These are phyloP conservation scores for Sclerotinia sclerotiorum DNA, from an alignment of 2,329 filamentous ascomycete species.

Conservation along the genomic window DNA sequence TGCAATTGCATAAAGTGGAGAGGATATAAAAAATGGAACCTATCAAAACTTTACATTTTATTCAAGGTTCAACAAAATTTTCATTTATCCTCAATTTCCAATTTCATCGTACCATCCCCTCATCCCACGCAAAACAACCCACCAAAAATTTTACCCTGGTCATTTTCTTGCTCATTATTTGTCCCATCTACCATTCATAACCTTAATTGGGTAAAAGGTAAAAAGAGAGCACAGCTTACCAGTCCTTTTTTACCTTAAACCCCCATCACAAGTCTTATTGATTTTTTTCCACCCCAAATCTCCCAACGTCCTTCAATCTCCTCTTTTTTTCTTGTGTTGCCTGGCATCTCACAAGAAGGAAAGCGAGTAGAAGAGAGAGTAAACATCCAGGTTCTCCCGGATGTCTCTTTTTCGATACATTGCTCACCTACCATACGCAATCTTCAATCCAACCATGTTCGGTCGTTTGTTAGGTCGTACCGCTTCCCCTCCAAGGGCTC, in stretches of 20 bases:
- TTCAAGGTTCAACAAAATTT: neutral
- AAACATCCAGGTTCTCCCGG: slow-evolving; percentile 23
- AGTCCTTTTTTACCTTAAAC: neutral
- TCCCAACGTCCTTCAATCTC: slow-evolving; percentile 12
- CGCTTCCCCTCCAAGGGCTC: slow-evolving; percentile 23
- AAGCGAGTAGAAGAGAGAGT: slow-evolving; percentile 17
- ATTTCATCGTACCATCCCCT: neutral
- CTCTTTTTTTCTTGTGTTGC: slow-evolving; percentile 14
- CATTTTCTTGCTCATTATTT: slow-evolving; percentile 4
- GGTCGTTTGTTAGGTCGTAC: slow-evolving; percentile 21
- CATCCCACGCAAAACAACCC: neutral
- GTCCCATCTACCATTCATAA: neutral
- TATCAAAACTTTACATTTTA: neutral
- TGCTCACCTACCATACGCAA: slow-evolving; percentile 19
- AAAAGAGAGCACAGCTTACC: neutral
- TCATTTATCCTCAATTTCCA: neutral
- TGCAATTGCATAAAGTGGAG: neutral
- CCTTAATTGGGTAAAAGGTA: neutral
- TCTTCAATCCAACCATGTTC: slow-evolving; percentile 24
- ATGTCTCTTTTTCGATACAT: slow-evolving; percentile 27
- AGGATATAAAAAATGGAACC: neutral
- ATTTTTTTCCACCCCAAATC: neutral
- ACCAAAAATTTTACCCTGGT: neutral
- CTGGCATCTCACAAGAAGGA: slow-evolving; percentile 17
- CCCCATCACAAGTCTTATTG: neutral